Evolutionary conservation across 2,329 filamentous ascomycete genomes (phyloP).

Genomic region (Talaromyces albobiverticillius): DNA sequence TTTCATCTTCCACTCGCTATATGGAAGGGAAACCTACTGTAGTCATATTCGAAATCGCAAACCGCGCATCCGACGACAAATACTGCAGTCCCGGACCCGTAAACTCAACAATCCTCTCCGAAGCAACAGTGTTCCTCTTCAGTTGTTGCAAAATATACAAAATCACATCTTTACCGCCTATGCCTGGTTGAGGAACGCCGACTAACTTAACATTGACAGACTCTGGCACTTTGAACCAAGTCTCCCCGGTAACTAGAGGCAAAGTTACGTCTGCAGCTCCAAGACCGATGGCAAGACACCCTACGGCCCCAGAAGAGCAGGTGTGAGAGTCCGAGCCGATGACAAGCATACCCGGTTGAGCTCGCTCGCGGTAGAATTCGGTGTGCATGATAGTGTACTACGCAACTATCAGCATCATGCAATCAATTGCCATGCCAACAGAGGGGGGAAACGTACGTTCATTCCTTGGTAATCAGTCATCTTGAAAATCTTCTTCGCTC

Average conservation of each 20-base stretch:
- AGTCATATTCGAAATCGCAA: slow-evolving; percentile 49
- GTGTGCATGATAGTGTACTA: slow-evolving; percentile 47
- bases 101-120: slow-evolving; percentile 47
- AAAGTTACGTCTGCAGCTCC: slow-evolving; percentile 47
- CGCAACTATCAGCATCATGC: background rate
- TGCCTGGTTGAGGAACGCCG: slow-evolving; percentile 33
- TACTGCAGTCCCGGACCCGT: slow-evolving; percentile 39
- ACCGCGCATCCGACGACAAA: slow-evolving; percentile 44
- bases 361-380: slow-evolving; percentile 45
- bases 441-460: slow-evolving; percentile 25
- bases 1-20: background rate
- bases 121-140: slow-evolving; percentile 47
- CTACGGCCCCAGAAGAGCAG: slow-evolving; percentile 43
- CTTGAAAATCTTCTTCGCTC: slow-evolving; percentile 40
- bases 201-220: slow-evolving; percentile 40
- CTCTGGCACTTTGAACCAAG: slow-evolving; percentile 48
- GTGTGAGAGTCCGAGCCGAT: slow-evolving; percentile 49
- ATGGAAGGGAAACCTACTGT: slow-evolving; percentile 22
- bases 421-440: background rate
- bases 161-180: slow-evolving; percentile 48
- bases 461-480: slow-evolving; percentile 44
- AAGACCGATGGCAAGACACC: slow-evolving; percentile 44
- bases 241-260: slow-evolving; percentile 46
- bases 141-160: slow-evolving; percentile 43
- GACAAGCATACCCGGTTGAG: slow-evolving; percentile 44